Base-by-base conservation (phyloP, 768 basidiomycete genomes). In the Neoboletus subvelutipes region DNA sequence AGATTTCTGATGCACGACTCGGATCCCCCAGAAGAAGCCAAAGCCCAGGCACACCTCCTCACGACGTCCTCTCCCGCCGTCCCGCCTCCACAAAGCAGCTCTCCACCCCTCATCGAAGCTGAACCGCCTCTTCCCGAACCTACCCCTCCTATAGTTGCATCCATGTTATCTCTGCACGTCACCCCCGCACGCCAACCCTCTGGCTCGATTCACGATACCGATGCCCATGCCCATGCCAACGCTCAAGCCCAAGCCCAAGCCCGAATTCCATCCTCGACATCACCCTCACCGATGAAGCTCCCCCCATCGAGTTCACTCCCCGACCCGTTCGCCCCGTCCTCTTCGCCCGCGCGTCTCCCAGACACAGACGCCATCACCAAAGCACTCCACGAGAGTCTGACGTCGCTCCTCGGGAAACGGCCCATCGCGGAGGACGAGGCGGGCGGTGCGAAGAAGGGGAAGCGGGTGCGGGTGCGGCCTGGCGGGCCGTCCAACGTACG, bases 341-440 rank as follows among this genome's bases (percentile, higher is more conserved):
- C 70, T 4, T 70, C 73, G 1, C 62, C 73, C 6, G 51, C 54
- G 0, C 80, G 76, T 41, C 71, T 77, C 26, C 65, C 62, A 51
- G 76, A 83, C 31, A 76, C 78, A 46, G 73, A 75, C 47, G 76
- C 79, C 48, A 77, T 77, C 26, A 75, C 84, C n/a, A 80, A 76
- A 62, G 86, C 81, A 18, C 73, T 90, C 22, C 82, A 88, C 59
- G 85, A 89, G 60, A 87, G 83, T 57, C 82, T 91, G 48, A 82
- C 83, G 6, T 80, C 82, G 22, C 69, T 90, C 54, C 74, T 92
- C 17, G 89, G 88, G 10, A 92, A 92, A 68, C 78, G 88, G 10
- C 76, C 77, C 11, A 71, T 78, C 0, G 72, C 75, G 4, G 78
- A 78, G 12, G 76, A 78, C 36, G 60, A 57, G 2, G 49, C 12